Evolutionary conservation across 139 green algal species (phyloP), one percentile per base, ranked within the genome.

Genomic region (Coelastrella sp.): DNA sequence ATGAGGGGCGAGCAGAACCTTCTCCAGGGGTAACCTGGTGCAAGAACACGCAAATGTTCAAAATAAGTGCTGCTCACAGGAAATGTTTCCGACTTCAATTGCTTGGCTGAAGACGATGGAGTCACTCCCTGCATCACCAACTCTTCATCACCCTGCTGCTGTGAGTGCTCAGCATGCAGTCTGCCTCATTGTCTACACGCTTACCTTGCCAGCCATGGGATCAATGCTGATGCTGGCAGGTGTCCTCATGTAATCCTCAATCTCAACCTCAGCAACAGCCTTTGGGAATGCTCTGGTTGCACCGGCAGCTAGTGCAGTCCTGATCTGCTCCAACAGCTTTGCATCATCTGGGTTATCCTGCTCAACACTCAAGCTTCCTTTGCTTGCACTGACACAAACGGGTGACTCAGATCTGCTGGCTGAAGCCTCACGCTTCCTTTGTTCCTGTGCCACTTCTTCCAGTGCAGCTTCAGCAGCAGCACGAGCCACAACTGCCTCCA

Each of bases 321-420:
- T 66, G 73, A 81, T 81, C 73, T 81, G 73, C 73, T 66, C 32
- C 73, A 81, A 41, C 73, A 81, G 73, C 5, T 32, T 17, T 15
- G 73, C 50, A 37, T 81, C 73, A 57, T 81, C 50, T 30, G 50
- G 48, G 48, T 50, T 81, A 50, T 68, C 73, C 1, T 35, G 32
- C 32, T 66, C 50, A 25, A 21, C 30, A 57, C 48, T 68, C 19
- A 32, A 2, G 30, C 25, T 32, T 30, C 48, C 73, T 4, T 50
- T 35, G 11, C 30, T 27, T 25, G 73, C 71, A 32, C 43, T 41
- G 23, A 38, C 71, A 2, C 32, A 27, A n/a, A 63, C 25, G 13
- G 71, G 43, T 32, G 23, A 62, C n/a, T 48, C 48, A 48, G 30
- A 48, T 3, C 68, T 40, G 25, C 15, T 37, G 37, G 5, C 7